Evolutionary conservation across 2,329 filamentous ascomycete genomes (phyloP), one percentile per base, ranked within the genome.

Genomic region (Cladophialophora psammophila): DNA sequence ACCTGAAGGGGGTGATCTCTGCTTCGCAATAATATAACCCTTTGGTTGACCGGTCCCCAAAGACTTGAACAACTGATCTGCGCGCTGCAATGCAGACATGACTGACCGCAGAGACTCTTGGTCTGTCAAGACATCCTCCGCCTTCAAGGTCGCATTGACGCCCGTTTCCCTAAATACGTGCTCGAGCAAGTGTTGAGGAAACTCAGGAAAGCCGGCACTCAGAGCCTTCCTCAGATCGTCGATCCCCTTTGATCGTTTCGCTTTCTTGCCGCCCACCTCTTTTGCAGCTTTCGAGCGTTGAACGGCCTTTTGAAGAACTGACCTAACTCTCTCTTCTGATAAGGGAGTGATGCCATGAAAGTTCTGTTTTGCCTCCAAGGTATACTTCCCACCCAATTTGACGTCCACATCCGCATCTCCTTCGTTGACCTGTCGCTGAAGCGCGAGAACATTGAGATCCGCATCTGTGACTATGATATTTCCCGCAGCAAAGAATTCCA

Each of bases 401-500:
- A 96, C 88, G 50, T 91, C 88, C 75, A 97, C 94, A 75, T 96
- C 90, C n/a, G 91, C 91, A 60, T 91, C 90, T 2, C 90, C 91
- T 73, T 93, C 91, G 4, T 88, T 83, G 1, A 98, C 94, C 70
- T 91, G 90, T 63, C 95, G 88, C 72, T 95, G 83, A 20, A 99
- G 81, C 0, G 91, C 88, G 40, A 98, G 78, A 63, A 98, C 94
- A 69, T 90, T 95, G 60, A 94, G 82, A 31, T 96, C 90, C 59
- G 85, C 86, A 76, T 98, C 93, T 2, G 95, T 97, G 61, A 99
- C 84, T 68, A 99, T 92, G 68, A 99, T 90, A 76, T 99, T 99
- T 54, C 95, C 95, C 60, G 92, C 91, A 0, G 95, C 94, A 77
- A 97, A 99, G 81, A 99, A 99, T 80, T 99, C 95, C 34, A 99